Evolutionary conservation across 2,329 filamentous ascomycete species (phyloP), one percentile per base, ranked within the genome.

Genomic region (Colletotrichum lindemuthianum): DNA sequence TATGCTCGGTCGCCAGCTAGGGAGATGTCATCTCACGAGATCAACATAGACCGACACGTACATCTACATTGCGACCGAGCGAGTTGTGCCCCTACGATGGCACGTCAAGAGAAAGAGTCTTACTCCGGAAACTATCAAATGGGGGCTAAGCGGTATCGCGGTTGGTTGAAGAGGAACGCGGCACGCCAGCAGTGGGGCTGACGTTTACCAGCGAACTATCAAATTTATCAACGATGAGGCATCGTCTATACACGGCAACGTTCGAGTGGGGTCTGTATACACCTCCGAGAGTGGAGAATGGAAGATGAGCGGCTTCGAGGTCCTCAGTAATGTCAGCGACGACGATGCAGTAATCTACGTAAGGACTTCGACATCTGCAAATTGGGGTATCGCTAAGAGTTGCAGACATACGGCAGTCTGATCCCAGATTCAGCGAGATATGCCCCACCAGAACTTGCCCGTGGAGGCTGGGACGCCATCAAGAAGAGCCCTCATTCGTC

Each of bases 201-300:
- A 67, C 49, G 10, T 5, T 1, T 33, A 43, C 9, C 69, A 94
- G 89, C 92, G 93, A 74, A 98, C 96, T 0, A 79, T 98, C 69
- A 97, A 96, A 72, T 99, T 99, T 74, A 92, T 99, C 76, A 99
- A 99, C 73, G 89, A 92, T 51, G 96, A 99, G 69, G 96, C 94
- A 3, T 85, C 90, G 2, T 97, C 94, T 0, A 91, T 99, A 55
- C 96, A 99, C 72, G 96, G 94, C 52, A 92, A 88, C 71, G 82
- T 99, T 56, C 89, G 92, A 67, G 91, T 92, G 16, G 91, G 92
- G 1, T 97, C 95, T 0, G 85, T 99, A 68, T 99, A 94, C 77
- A 96, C 92, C 4, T 93, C 93, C 66, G 95, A 98, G 74, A 97
- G 96, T 73, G 96, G 96, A 63, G 96, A 99, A 79, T 99, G 96